Base-by-base conservation (phyloP, 2,329 filamentous ascomycete genomes). In the Claviceps maximensis region DNA sequence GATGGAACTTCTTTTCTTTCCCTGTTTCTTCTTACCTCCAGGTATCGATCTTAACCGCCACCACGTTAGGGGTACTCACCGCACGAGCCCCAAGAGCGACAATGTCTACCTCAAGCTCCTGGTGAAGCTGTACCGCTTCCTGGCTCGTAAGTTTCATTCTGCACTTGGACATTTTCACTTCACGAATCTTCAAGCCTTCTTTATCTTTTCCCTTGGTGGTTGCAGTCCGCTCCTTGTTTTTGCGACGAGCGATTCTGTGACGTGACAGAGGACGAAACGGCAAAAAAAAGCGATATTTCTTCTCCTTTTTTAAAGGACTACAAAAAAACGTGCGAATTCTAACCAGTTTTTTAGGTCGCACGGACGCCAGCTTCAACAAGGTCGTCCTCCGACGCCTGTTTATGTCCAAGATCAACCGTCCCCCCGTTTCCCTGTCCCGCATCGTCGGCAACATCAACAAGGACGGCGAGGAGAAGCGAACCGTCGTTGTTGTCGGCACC, bases 281-380 rank as follows among this genome's bases (percentile, higher is more conserved):
- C 5, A 42, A 33, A 47, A 48, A 38, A 17, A 41, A 7, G 15
- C 33, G 5, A 40, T 9, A 13, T 36, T 12, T 17, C 21, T 19
- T 23, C 7, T 27, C 25, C 15, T 49, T 17, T 17, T n/a, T 49
- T 12, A 23, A 8, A 19, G 23, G 23, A n/a, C 15, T 17, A 19
- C 27, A 23, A 33, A 17, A 23, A 33, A 40, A 7, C n/a, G 3
- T 36, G 19, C 29, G 3, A 41, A 60, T 41, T 57, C 58, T 51
- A 49, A 49, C 25, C 8, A 4, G 3, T 45, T 5, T 52, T 40
- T 1, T 65, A 94, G 88, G 89, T 77, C 90, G 93, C 71, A 98
- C 93, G 71, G 93, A 97, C 74, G 82, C 89, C 62, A 82, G 82
- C 77, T 98, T 98, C 87, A 98, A 98, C 87, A 94, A 95, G 82